Evolutionary conservation across 228 moss, liverwort and hornwort genomes (phyloP).

Genomic region (Sphagnum fallax): DNA sequence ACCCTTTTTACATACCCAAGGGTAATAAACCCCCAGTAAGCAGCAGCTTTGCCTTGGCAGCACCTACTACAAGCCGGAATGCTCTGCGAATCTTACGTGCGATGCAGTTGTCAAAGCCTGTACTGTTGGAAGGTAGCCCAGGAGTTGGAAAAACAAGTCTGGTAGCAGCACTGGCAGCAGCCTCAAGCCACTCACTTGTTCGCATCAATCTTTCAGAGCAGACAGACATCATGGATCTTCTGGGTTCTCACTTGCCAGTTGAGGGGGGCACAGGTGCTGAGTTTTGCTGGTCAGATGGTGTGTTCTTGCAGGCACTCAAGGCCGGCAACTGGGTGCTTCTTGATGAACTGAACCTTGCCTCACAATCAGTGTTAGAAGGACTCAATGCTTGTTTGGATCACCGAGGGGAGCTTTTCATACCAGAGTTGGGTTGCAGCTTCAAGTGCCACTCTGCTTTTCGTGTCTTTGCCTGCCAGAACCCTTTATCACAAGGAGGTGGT

Average conservation of each 20-base stretch:
- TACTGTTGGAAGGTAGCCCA: slow-evolving; percentile 96
- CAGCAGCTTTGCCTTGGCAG: slow-evolving; percentile 59
- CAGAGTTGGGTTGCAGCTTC: slow-evolving; percentile 77
- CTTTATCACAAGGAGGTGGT: slow-evolving; percentile 94
- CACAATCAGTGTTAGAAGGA: slow-evolving; percentile 96
- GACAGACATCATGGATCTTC: slow-evolving; percentile 95
- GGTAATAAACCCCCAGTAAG: slow-evolving; percentile 30
- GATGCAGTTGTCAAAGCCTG: slow-evolving; percentile 88
- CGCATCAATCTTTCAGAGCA: slow-evolving; percentile 97
- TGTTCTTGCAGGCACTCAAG: slow-evolving; percentile 95
- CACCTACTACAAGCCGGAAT: slow-evolving; percentile 90
- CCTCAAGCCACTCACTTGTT: slow-evolving; percentile 67
- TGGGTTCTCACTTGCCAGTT: slow-evolving; percentile 95
- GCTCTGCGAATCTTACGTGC: slow-evolving; percentile 87
- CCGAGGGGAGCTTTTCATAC: slow-evolving; percentile 94
- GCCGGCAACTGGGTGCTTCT: slow-evolving; percentile 95
- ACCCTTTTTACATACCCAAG: slow-evolving; percentile 61
- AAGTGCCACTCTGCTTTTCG: slow-evolving; percentile 86
- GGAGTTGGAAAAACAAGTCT: slow-evolving; percentile 98
- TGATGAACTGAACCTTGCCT: slow-evolving; percentile 92
- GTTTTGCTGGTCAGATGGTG: slow-evolving; percentile 95
- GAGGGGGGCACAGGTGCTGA: slow-evolving; percentile 88
- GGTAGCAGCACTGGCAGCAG: slow-evolving; percentile 76
- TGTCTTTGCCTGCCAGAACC: slow-evolving; percentile 97
- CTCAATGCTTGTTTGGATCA: slow-evolving; percentile 96